Evolutionary conservation across 805 yeast genomes (phyloP).

Genomic region (Candida maris): DNA sequence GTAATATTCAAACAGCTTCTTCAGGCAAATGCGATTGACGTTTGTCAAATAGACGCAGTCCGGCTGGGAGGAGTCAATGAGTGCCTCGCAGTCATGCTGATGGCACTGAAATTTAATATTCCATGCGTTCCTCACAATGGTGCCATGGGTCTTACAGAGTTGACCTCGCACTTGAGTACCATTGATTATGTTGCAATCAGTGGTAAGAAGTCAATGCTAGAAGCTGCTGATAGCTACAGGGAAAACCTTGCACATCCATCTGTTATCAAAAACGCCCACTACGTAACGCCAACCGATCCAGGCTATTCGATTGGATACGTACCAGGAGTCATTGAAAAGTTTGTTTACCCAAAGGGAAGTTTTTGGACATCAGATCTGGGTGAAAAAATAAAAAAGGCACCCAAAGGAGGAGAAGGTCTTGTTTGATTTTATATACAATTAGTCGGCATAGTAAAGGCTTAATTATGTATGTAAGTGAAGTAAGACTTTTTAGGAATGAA

Average conservation of each 20-base stretch:
- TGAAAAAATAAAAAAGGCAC: conserved; percentile 2
- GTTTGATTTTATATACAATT: neutral
- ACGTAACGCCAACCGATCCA: conserved; percentile 20
- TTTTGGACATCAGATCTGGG: conserved; percentile 22
- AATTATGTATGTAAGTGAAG: neutral
- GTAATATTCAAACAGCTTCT: conserved; percentile 24
- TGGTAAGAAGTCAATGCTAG: conserved; percentile 20
- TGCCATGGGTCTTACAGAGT: conserved; percentile 24
- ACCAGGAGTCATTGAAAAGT: conserved; percentile 14
- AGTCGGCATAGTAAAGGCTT: neutral
- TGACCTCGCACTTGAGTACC: conserved; percentile 21
- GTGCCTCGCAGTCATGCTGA: conserved; percentile 19
- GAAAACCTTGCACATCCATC: conserved; percentile 20
- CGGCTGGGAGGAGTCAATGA: conserved; percentile 25
- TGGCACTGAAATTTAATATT: conserved; percentile 21
- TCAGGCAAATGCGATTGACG: conserved; percentile 23
- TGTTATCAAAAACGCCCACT: conserved; percentile 17
- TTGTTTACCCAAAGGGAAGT: conserved; percentile 20
- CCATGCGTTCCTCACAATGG: conserved; percentile 25
- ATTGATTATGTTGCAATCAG: conserved; percentile 20
- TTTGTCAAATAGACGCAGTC: conserved; percentile 22
- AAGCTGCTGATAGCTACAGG: conserved; percentile 20
- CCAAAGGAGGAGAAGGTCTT: conserved; percentile 3
- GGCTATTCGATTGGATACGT: conserved; percentile 22
- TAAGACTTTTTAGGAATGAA: no score